A percentile compares a stretch with the other conserved stretches of the same genome.
Evolutionary conservation across 139 green algal species (phyloP).

Genomic region (Bryopsis sp.): DNA sequence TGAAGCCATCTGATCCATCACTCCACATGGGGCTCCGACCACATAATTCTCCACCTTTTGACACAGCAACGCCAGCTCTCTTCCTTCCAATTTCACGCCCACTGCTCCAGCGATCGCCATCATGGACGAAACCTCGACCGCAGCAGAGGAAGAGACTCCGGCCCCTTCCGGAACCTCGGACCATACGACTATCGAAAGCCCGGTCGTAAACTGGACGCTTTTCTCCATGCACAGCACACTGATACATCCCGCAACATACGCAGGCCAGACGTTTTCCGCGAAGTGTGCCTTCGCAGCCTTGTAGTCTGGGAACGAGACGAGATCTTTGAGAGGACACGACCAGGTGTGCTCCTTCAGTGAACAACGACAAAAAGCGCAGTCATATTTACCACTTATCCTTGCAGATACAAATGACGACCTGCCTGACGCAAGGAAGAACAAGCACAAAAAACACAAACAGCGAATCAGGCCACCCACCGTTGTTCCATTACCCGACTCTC

Average conservation of each 20-base stretch:
- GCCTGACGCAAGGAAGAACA: neutral
- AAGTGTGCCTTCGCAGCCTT: constrained; percentile 8
- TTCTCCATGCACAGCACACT: constrained; percentile 72
- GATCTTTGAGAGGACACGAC: neutral
- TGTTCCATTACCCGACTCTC: too few species aligned
- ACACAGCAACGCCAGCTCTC: constrained; percentile 65
- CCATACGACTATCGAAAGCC: constrained; percentile 54
- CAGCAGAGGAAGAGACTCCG: constrained; percentile 81
- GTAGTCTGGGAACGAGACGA: constrained; percentile 4
- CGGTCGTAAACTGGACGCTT: constrained; percentile 15
- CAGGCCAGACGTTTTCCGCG: constrained; percentile 54
- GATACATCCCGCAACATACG: constrained; percentile 80
- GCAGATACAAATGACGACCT: too few species aligned
- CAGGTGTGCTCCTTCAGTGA: too few species aligned
- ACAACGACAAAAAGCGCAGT: too few species aligned
- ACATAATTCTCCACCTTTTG: constrained; percentile 88
- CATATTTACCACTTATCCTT: too few species aligned
- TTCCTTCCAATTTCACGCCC: constrained; percentile 29
- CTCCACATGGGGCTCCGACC: constrained; percentile 85
- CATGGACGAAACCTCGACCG: constrained; percentile 87
- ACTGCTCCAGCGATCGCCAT: constrained; percentile 50
- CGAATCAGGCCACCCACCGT: too few species aligned
- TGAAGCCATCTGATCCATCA: constrained; percentile 92
- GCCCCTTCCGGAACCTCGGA: constrained; percentile 85
- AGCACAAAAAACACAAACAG: neutral